A percentile compares a stretch with the other conserved stretches of the same genome.
These are phyloP conservation scores for Houttuynia cordata DNA, from an alignment of 164 flowering plant genomes.

Conservation along the genomic window DNA sequence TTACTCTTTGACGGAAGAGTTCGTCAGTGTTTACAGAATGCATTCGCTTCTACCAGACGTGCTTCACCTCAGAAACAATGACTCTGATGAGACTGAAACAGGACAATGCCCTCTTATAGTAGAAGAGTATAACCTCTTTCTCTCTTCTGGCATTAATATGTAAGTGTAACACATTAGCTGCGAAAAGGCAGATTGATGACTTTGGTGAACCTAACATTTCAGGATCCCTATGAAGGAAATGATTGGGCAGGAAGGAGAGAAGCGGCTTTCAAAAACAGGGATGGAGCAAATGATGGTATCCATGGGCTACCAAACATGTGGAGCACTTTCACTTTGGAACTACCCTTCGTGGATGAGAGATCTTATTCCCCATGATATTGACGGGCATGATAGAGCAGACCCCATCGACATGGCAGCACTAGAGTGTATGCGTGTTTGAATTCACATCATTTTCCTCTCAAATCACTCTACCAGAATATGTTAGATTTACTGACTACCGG, in stretches of 20 bases:
- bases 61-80: slow-evolving; percentile 21
- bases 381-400: slow-evolving; percentile 36
- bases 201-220: neutral
- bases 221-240: slow-evolving; percentile 28
- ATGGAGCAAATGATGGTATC: slow-evolving; percentile 28
- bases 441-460: neutral
- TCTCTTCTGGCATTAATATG: neutral
- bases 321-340: slow-evolving; percentile 34
- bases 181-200: neutral
- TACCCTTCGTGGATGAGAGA: slow-evolving; percentile 46
- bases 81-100: slow-evolving; percentile 12
- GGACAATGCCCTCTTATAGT: slow-evolving; percentile 21
- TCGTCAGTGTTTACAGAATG: slow-evolving; percentile 57
- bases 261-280: slow-evolving; percentile 17
- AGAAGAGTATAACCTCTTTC: slow-evolving; percentile 15
- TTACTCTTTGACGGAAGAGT: slow-evolving; percentile 61
- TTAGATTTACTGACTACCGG: neutral
- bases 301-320: slow-evolving; percentile 46
- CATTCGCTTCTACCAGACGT: slow-evolving; percentile 53
- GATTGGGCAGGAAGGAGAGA: slow-evolving; percentile 27
- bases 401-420: slow-evolving; percentile 37
- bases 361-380: slow-evolving; percentile 31
- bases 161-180: neutral
- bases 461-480: too few relatives aligned
- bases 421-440: slow-evolving; percentile 22